Evolutionary conservation across 2,329 filamentous ascomycete genomes (phyloP).

Genomic region (Colletotrichum sp.): DNA sequence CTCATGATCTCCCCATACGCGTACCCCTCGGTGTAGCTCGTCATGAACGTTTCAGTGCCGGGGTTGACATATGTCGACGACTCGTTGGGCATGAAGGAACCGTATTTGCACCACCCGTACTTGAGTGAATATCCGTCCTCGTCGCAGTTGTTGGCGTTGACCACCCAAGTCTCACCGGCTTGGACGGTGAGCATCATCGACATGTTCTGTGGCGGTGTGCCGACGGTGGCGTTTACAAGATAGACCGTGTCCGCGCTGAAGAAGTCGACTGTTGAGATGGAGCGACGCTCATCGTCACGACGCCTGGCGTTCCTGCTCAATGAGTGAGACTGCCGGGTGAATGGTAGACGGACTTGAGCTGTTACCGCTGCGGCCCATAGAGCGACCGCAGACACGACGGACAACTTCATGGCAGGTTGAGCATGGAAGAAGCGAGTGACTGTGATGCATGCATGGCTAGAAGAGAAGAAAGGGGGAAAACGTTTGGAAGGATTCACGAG

Average conservation of each 20-base stretch:
- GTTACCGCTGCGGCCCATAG: neutral
- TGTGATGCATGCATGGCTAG: neutral
- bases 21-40: conserved; percentile 63
- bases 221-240: conserved; percentile 12
- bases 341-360: conserved; percentile 3
- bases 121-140: neutral
- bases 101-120: neutral
- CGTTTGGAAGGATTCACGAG: neutral
- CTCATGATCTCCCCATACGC: conserved; percentile 24
- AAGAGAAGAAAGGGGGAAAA: neutral
- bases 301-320: neutral
- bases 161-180: neutral
- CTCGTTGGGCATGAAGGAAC: conserved; percentile 37
- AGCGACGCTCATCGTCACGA: neutral
- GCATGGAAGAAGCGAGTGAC: neutral
- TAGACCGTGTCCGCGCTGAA: neutral
- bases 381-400: neutral
- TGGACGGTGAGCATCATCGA: neutral
- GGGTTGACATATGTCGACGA: conserved; percentile 55
- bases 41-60: conserved; percentile 51
- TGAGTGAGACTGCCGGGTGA: neutral
- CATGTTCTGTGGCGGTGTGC: conserved; percentile 9
- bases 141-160: neutral
- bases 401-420: neutral
- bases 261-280: neutral